These are phyloP conservation scores for Phylloporus sp. DNA, from an alignment of 768 basidiomycete species.

Conservation along the genomic window DNA sequence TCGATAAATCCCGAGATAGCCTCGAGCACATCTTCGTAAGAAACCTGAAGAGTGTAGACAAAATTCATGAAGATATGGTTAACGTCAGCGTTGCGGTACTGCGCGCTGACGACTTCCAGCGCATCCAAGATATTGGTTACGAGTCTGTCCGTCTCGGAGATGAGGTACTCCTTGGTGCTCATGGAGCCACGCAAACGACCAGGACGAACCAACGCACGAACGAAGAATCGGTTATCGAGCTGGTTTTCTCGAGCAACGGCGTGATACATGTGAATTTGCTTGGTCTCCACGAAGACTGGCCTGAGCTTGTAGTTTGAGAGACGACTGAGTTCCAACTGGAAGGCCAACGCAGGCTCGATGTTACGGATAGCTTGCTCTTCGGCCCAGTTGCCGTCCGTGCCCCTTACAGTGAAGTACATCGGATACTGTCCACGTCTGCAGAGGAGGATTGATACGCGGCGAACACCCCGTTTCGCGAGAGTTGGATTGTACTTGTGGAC, in stretches of 20 bases:
- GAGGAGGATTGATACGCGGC: slow-evolving; percentile 87
- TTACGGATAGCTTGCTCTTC: slow-evolving; percentile 97
- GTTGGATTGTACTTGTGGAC: slow-evolving; percentile 62
- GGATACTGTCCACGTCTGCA: slow-evolving; percentile 92
- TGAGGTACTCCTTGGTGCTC: slow-evolving; percentile 95
- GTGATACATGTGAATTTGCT: slow-evolving; percentile 98
- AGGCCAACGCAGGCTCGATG: slow-evolving; percentile 96
- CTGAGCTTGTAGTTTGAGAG: slow-evolving; percentile 95
- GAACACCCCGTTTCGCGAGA: slow-evolving; percentile 72
- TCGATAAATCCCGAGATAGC: slow-evolving; percentile 99
- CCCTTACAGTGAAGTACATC: slow-evolving; percentile 88
- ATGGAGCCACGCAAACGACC: slow-evolving; percentile 89
- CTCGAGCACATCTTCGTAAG: slow-evolving; percentile 93
- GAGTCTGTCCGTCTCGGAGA: slow-evolving; percentile 96
- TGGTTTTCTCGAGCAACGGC: slow-evolving; percentile 94
- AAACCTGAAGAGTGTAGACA: slow-evolving; percentile 91
- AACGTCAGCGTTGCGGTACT: slow-evolving; percentile 90
- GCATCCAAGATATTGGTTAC: slow-evolving; percentile 93
- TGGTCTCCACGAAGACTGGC: slow-evolving; percentile 94
- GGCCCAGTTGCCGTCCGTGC: slow-evolving; percentile 67
- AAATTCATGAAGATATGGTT: slow-evolving; percentile 99
- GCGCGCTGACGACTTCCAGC: slow-evolving; percentile 86
- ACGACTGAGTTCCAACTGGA: slow-evolving; percentile 94
- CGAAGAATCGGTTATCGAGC: slow-evolving; percentile 96
- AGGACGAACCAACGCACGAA: slow-evolving; percentile 93